Base-by-base conservation (phyloP, 202 grass and related monocot species). In the Elaeis oleifera region DNA sequence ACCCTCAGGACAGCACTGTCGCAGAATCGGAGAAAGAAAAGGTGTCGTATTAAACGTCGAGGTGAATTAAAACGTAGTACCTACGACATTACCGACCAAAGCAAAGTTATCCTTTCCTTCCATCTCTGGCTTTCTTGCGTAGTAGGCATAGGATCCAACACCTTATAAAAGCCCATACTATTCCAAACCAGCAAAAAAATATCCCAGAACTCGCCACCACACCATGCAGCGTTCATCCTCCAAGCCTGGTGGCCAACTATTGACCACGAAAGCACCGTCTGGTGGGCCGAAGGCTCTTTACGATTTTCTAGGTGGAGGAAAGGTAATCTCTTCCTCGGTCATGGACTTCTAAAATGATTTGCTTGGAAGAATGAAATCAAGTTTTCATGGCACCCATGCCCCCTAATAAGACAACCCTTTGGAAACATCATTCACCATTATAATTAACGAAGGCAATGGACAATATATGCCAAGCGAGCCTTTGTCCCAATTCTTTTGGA, bases 61-160 rank as follows among this genome's bases (percentile, higher is more conserved):
- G 36, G 3, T 3, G 36, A 44, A 44, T 9, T 13, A 9, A 36
- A 36, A 7, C 32, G 32, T 9, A 36, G 1, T 8, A 27, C 26
- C 26, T 5, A 27, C 26, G 3, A 5, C 26, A 27, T 5, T 5
- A 31, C 28, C 0, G 5, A 31, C 28, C 28, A 6, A 53, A 60
- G 21, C 61, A 64, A 91, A 31, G 84, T 18, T 64, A 85, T 88
- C 54, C 89, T 77, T 88, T 94, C 56, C 84, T 72, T 84, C 52
- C 15, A 54, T 29, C 60, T 26, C 56, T n/a, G 72, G 56, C 54
- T 61, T 73, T 68, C 83, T 65, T 50, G 50, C 13, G 1, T 8
- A 9, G 53, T 6, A 29, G 61, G 6, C 26, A 24, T 11, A 0
- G 9, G 48, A 39, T 15, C 32, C 19, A 18, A n/a, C 50, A 17